Conservation (phyloP, 1,284 basidiomycete genomes). For the Melampsora americana region DNA sequence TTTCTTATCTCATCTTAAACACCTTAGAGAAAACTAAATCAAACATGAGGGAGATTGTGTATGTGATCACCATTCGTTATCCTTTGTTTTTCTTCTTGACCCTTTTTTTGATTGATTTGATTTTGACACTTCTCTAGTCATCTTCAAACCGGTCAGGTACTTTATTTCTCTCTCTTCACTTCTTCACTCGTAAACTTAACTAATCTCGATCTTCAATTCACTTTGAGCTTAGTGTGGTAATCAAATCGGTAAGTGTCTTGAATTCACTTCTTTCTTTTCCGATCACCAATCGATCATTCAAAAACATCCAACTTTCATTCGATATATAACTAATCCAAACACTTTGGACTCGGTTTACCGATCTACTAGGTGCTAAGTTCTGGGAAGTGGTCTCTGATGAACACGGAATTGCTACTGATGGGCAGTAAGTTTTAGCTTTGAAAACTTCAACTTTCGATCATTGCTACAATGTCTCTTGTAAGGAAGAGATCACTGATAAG, state of each 20-base stretch:
- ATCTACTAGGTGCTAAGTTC: conserved; percentile 80
- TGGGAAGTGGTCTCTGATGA: conserved; percentile 93
- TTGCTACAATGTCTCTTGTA: not conserved
- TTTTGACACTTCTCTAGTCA: conserved; percentile 7
- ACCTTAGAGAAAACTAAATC: not conserved
- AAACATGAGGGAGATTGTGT: conserved; percentile 44
- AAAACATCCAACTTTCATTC: not conserved
- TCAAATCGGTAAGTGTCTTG: conserved; percentile 37
- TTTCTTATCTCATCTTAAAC: not conserved
- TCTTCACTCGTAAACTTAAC: not conserved
- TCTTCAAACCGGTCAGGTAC: conserved; percentile 42
- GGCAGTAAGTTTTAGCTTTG: conserved; percentile 55
- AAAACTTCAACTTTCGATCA: not conserved
- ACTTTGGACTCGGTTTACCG: not conserved
- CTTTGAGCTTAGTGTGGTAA: conserved; percentile 33
- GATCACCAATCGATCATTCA: not conserved
- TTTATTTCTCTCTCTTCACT: conserved; percentile 3
- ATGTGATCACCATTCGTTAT: not conserved
- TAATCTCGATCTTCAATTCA: not conserved
- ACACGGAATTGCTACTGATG: conserved; percentile 90
- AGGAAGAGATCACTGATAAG: conserved; percentile 31
- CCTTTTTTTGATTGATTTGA: not conserved
- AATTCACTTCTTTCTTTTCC: not conserved
- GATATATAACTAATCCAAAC: not conserved
- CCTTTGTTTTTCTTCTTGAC: not conserved